Evolutionary conservation across 371 early-diverging fungal species (phyloP).

Genomic region (Polyrhizophydium stewartii): DNA sequence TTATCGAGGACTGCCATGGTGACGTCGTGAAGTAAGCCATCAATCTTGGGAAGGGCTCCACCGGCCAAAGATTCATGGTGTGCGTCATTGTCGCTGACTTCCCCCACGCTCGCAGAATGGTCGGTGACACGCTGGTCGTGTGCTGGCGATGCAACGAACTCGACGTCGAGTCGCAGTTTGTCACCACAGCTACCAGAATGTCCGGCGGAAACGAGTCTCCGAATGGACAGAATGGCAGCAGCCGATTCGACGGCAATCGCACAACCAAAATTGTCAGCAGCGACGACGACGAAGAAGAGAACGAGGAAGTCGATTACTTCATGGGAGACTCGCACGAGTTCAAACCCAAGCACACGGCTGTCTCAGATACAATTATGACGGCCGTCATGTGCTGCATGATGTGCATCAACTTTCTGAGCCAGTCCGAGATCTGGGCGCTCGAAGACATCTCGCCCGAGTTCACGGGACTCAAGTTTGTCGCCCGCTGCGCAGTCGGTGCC

Average conservation of each 20-base stretch:
- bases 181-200: background rate
- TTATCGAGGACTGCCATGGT: slow-evolving; percentile 3
- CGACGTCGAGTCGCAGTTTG: too few relatives aligned
- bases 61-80: background rate
- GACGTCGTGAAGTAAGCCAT: slow-evolving; percentile 2
- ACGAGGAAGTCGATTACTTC: background rate
- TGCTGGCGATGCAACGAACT: background rate
- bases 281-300: background rate
- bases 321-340: background rate
- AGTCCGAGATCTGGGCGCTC: slow-evolving; percentile 12
- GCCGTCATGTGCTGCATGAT: slow-evolving; percentile 5
- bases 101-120: background rate
- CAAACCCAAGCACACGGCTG: background rate
- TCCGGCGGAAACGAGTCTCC: background rate
- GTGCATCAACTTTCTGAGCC: background rate
- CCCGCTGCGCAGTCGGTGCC: slow-evolving; percentile 2
- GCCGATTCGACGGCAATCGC: too few relatives aligned
- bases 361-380: background rate
- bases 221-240: too few relatives aligned
- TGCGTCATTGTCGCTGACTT: too few relatives aligned
- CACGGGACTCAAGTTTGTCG: background rate
- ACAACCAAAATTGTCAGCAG: too few relatives aligned
- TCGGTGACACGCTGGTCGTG: background rate
- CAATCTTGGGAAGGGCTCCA: background rate
- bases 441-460: slow-evolving; percentile 10